phyloP scores from a whole-genome alignment of 306 rosid species.

The Cucumis melo region DNA sequence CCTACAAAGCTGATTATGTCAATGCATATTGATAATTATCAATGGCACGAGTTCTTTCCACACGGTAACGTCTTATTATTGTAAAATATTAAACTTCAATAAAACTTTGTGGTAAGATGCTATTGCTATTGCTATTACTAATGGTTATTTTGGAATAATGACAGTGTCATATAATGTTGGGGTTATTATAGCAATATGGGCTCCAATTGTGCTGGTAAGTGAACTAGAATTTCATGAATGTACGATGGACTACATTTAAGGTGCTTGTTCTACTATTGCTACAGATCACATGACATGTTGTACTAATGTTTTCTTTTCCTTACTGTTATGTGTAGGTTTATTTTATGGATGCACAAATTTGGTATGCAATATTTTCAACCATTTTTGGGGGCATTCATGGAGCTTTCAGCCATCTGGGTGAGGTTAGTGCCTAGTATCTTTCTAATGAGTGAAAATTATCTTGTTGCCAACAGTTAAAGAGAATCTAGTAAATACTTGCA shows the following conservation, averaged over 20 bases:
- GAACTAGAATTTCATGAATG: slow-evolving; percentile 5
- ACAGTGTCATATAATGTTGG: slow-evolving; percentile 50
- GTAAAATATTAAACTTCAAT: background rate
- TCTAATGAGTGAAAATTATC: background rate
- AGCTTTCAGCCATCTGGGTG: slow-evolving; percentile 98
- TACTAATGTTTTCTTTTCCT: slow-evolving; percentile 7
- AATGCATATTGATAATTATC: slow-evolving; percentile 53
- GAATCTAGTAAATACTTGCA: background rate
- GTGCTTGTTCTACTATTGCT: slow-evolving; percentile 14
- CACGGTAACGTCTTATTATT: slow-evolving; percentile 38
- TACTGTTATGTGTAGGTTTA: slow-evolving; percentile 55
- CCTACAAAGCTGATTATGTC: slow-evolving; percentile 77
- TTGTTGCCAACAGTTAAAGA: background rate
- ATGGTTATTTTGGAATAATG: slow-evolving; percentile 16
- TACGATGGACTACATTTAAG: background rate
- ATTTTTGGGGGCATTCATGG: slow-evolving; percentile 86
- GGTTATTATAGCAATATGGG: slow-evolving; percentile 73
- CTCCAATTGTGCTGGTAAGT: slow-evolving; percentile 92
- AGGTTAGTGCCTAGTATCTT: slow-evolving; percentile 48
- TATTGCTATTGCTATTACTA: slow-evolving; percentile 12
- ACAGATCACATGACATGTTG: slow-evolving; percentile 2
- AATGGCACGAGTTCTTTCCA: slow-evolving; percentile 97
- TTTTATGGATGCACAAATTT: slow-evolving; percentile 95
- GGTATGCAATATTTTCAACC: slow-evolving; percentile 95
- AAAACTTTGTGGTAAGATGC: background rate